Evolutionary conservation across 1,284 basidiomycete species (phyloP), one percentile per base, ranked within the genome.

Genomic region (Trichosporon asahii): DNA sequence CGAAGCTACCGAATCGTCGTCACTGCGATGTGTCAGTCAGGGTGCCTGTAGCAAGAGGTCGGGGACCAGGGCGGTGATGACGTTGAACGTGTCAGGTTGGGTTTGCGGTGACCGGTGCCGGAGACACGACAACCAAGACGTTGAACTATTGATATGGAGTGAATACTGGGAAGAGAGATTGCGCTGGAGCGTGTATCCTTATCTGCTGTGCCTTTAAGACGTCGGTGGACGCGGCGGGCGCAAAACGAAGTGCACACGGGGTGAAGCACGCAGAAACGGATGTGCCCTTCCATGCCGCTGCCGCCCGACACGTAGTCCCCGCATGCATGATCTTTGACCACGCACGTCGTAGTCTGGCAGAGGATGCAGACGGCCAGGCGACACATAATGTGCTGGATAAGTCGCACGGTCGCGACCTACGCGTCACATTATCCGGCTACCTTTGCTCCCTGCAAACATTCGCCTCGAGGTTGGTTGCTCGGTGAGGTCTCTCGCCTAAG

Each of bases 1-100:
- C 61, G 67, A 69, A 23, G 72, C 72, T 25, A 73, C 27, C 5
- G 66, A 68, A 65, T 73, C 72, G 64, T 61, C 57, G 57, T 61
- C 57, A 31, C 57, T 61, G 57, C 15, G 29, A 8, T n/a, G 57
- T 29, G 57, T 61, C 29, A 61, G 57, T 33, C 29, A 25, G 57
- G 18, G 29, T 61, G 27, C 15, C 15, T 9, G 53, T 9, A 23
- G 53, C 15, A 25, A 27, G 11, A 6, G 53, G 55, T 60, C 29
- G 55, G 25, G 14, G 25, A 14, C 4, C 18, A 14, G 18, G 9
- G 55, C 12, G 27, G 55, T 18, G 55, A 60, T 60, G 55, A 60
- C 55, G 55, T 60, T 60, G 55, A 60, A 31, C 29, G 55, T 60
- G 55, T 21, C 18, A 31, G 27, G 55, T 11, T 11, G 49, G 9